These are phyloP conservation scores for Macaranga tanarius DNA, from an alignment of 441 rosid genomes.

Conservation along the genomic window DNA sequence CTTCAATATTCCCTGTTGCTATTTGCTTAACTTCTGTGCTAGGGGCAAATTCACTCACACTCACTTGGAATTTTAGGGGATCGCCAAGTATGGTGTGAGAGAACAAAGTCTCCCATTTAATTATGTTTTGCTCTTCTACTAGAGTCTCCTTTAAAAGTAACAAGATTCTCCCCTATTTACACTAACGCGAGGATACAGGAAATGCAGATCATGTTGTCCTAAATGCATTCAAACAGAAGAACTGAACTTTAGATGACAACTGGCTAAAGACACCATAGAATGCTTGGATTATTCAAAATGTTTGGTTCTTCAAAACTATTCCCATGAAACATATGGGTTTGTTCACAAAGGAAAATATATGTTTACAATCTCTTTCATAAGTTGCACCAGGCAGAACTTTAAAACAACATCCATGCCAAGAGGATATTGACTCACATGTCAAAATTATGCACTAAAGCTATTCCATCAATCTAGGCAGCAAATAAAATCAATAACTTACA, in stretches of 20 bases:
- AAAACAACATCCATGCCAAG: neutral
- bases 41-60: too few species aligned
- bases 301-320: too few species aligned
- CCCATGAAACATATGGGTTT: neutral
- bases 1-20: too few species aligned
- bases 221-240: too few species aligned
- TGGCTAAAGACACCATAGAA: neutral
- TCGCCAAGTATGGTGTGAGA: neutral
- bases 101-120: neutral
- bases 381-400: neutral
- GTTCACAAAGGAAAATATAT: neutral
- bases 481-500: slow-evolving; percentile 56
- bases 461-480: slow-evolving; percentile 1
- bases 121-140: neutral
- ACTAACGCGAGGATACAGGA: neutral
- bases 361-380: neutral
- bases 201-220: neutral
- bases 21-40: too few species aligned
- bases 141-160: neutral
- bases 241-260: neutral
- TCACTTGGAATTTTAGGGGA: neutral
- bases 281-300: neutral
- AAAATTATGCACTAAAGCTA: neutral
- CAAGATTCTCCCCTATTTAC: neutral
- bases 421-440: neutral